phyloP scores from a whole-genome alignment of 78 protist species.

The Emiliania huxleyi region DNA sequence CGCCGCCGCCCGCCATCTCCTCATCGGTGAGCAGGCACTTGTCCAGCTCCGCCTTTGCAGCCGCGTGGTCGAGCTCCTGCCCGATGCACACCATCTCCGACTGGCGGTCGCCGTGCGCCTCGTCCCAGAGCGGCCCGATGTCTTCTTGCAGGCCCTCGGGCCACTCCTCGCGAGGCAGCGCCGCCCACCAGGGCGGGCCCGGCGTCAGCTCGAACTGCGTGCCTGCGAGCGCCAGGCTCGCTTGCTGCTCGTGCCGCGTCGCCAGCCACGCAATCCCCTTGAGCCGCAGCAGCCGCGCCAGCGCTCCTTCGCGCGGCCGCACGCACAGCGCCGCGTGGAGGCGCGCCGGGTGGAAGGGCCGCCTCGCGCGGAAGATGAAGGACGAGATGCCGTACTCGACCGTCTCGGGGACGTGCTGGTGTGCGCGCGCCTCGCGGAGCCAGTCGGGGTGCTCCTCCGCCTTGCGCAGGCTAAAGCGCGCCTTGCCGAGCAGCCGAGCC shows the following conservation, averaged over 20 bases:
- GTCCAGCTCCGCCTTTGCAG: background rate
- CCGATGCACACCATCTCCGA: background rate
- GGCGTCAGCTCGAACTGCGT: background rate
- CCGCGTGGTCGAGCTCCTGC: background rate
- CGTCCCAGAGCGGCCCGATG: background rate
- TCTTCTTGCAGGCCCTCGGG: background rate
- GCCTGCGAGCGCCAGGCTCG: background rate
- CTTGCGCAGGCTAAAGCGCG: too few species aligned
- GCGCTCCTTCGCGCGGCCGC: background rate
- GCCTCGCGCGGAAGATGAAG: constrained; percentile 55
- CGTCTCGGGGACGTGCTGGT: constrained; percentile 54
- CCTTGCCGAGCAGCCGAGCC: background rate
- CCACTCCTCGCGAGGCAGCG: too few species aligned
- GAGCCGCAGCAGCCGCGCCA: background rate
- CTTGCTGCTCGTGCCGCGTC: background rate
- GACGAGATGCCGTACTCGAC: constrained; percentile 74
- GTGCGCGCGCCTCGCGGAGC: background rate
- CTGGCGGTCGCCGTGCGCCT: background rate
- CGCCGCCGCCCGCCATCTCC: background rate
- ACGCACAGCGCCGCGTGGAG: background rate
- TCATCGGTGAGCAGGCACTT: background rate
- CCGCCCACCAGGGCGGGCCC: background rate
- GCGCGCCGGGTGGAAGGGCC: constrained; percentile 80
- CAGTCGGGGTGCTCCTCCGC: background rate
- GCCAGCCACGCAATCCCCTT: background rate